Percentiles rank a stretch among this genome's conserved stretches.
Evolutionary conservation across 2,329 filamentous ascomycete species (phyloP).

Genomic region (Purpureocillium lavendulum): DNA sequence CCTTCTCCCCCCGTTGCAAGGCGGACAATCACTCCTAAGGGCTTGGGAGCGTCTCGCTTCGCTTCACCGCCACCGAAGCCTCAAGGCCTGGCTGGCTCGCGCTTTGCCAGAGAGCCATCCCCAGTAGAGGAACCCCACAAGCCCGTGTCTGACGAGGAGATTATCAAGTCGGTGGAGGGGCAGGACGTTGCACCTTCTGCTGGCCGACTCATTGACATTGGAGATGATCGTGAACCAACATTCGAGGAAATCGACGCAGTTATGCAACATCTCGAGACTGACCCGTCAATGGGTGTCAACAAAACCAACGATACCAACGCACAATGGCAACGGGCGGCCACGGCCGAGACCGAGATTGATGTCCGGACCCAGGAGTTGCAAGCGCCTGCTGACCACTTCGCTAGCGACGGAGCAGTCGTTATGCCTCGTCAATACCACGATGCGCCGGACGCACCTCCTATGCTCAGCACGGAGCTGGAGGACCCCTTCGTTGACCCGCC

Average conservation of each 20-base stretch:
- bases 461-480: slow-evolving; percentile 47
- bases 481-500: slow-evolving; percentile 53
- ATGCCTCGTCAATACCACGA: slow-evolving; percentile 51
- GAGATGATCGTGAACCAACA: slow-evolving; percentile 33
- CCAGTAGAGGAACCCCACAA: slow-evolving; percentile 4
- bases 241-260: slow-evolving; percentile 88
- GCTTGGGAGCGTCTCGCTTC: slow-evolving; percentile 38
- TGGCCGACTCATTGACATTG: neutral
- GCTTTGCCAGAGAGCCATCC: slow-evolving; percentile 33
- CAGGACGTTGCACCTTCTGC: neutral
- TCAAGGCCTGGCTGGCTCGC: slow-evolving; percentile 34
- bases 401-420: slow-evolving; percentile 67
- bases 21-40: slow-evolving; percentile 23
- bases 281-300: slow-evolving; percentile 68
- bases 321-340: slow-evolving; percentile 26
- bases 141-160: slow-evolving; percentile 8
- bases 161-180: slow-evolving; percentile 20
- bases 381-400: slow-evolving; percentile 39
- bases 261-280: slow-evolving; percentile 72
- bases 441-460: slow-evolving; percentile 35
- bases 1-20: slow-evolving; percentile 12
- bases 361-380: slow-evolving; percentile 46
- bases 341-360: slow-evolving; percentile 22
- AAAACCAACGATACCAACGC: slow-evolving; percentile 39
- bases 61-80: slow-evolving; percentile 34